phyloP scores from a whole-genome alignment of 2,329 filamentous ascomycete species.

The Epichloe scottii region DNA sequence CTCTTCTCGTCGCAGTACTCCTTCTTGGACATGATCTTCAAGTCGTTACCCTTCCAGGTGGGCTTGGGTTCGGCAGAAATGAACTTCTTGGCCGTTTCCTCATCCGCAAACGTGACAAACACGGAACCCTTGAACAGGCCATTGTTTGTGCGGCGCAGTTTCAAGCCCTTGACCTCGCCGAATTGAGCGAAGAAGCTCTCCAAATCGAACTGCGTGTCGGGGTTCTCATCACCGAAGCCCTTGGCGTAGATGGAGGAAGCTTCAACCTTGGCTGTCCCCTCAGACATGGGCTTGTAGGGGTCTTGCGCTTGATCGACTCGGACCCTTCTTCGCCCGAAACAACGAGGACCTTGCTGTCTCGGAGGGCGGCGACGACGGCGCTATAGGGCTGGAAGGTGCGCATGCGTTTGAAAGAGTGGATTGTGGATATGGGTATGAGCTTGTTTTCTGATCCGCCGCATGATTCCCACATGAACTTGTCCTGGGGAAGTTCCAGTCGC shows the following conservation, averaged over 20 bases:
- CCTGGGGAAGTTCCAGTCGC: constrained; percentile 80
- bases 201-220: constrained; percentile 81
- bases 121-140: constrained; percentile 89
- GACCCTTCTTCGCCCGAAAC: constrained; percentile 61
- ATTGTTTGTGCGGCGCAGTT: constrained; percentile 64
- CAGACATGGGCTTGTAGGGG: constrained; percentile 47
- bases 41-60: constrained; percentile 67
- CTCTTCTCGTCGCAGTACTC: constrained; percentile 74
- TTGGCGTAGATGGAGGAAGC: constrained; percentile 78
- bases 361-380: constrained; percentile 71
- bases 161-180: constrained; percentile 69
- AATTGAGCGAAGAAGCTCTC: constrained; percentile 81
- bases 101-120: constrained; percentile 80
- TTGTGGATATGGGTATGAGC: constrained; percentile 62
- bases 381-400: constrained; percentile 81
- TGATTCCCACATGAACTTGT: constrained; percentile 73
- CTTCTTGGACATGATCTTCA: constrained; percentile 78
- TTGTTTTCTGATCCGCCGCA: constrained; percentile 72
- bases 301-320: constrained; percentile 66
- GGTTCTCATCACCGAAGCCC: constrained; percentile 78
- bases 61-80: constrained; percentile 68
- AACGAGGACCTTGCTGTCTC: constrained; percentile 60
- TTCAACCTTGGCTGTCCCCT: constrained; percentile 53
- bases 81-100: constrained; percentile 71
- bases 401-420: constrained; percentile 93